phyloP scores from a whole-genome alignment of 352 stramenopile genomes.

The Phytophthora multivora region DNA sequence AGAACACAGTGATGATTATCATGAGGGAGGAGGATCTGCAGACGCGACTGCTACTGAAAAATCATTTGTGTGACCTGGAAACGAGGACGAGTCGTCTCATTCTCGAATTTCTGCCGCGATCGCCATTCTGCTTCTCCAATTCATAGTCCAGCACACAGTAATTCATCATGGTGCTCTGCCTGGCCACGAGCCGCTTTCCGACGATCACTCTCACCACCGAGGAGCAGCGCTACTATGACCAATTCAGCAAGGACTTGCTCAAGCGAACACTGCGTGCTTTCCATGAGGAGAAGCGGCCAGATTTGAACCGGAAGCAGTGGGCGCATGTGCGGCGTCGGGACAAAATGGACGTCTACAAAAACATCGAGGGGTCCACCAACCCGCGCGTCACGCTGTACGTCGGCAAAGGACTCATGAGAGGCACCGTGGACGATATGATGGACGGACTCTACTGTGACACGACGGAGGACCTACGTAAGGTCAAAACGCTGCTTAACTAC shows the following conservation, averaged over 20 bases:
- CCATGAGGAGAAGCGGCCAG: conserved; percentile 17
- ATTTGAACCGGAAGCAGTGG: conserved; percentile 29
- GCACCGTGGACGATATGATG: conserved; percentile 47
- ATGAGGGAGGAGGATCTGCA: background rate
- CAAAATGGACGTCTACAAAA: conserved; percentile 43
- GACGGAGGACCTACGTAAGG: conserved; percentile 35
- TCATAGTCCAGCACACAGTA: background rate
- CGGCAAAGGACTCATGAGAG: conserved; percentile 35
- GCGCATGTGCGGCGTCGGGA: conserved; percentile 26
- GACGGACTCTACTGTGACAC: conserved; percentile 47
- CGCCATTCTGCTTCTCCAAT: background rate
- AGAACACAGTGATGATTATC: conserved; percentile 3
- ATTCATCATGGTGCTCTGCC: conserved; percentile 16
- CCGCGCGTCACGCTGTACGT: conserved; percentile 35
- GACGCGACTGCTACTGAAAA: conserved; percentile 4
- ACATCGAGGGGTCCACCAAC: conserved; percentile 33
- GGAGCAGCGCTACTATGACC: conserved; percentile 40
- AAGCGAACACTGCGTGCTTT: conserved; percentile 38
- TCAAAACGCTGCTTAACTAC: conserved; percentile 41
- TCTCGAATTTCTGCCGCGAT: conserved; percentile 8
- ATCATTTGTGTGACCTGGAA: conserved; percentile 1
- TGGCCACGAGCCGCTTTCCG: conserved; percentile 29
- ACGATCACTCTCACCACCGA: conserved; percentile 31
- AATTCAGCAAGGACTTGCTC: conserved; percentile 26
- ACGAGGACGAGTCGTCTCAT: conserved; percentile 4